phyloP scores from a whole-genome alignment of 768 basidiomycete species.

The Trametes cubensis region DNA sequence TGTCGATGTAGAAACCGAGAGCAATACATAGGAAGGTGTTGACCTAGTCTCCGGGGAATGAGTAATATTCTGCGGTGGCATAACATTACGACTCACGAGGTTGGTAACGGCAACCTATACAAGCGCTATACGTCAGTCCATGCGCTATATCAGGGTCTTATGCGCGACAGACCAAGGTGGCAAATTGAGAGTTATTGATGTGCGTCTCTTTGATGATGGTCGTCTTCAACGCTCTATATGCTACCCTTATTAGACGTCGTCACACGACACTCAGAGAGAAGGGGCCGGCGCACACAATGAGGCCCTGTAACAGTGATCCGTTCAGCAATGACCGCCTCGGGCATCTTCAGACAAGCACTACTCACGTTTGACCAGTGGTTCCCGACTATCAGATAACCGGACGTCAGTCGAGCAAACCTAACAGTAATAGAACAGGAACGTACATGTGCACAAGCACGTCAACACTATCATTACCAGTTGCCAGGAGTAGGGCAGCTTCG shows the following conservation, averaged over 20 bases:
- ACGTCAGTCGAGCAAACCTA: neutral
- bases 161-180: conserved; percentile 38
- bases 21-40: conserved; percentile 47
- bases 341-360: neutral
- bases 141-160: no score
- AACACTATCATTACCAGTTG: conserved; percentile 39
- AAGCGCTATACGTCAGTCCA: neutral
- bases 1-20: conserved; percentile 45
- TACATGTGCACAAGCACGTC: conserved; percentile 46
- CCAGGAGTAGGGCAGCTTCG: conserved; percentile 40
- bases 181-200: conserved; percentile 49
- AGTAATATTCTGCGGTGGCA: neutral
- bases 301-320: conserved; percentile 31
- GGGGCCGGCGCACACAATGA: conserved; percentile 38
- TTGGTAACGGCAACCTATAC: conserved; percentile 41
- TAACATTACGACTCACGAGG: conserved; percentile 30
- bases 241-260: neutral
- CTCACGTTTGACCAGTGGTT: conserved; percentile 48
- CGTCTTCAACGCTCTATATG: conserved; percentile 41
- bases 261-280: neutral
- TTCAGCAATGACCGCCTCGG: neutral
- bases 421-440: conserved; percentile 21
- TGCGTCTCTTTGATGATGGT: conserved; percentile 45
- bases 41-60: conserved; percentile 30
- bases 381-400: conserved; percentile 35